A percentile compares a stretch with the other conserved stretches of the same genome.
Evolutionary conservation across 2,329 filamentous ascomycete genomes (phyloP).

Genomic region (Elsinoe ampelina): DNA sequence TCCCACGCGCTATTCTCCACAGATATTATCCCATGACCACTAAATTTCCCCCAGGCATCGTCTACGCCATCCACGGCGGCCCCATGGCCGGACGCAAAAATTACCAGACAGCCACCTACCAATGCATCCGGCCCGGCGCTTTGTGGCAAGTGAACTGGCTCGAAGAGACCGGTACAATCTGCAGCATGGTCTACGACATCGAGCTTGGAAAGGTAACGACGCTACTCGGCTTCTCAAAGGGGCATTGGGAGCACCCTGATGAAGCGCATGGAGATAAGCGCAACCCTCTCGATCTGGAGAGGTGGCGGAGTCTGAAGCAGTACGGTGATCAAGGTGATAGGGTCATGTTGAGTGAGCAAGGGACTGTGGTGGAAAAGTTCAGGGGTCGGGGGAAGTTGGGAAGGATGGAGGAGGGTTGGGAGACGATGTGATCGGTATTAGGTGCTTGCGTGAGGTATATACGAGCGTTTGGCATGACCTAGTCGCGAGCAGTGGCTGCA

Average conservation of each 20-base stretch:
- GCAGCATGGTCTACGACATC: slow-evolving; percentile 49
- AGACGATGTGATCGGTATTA: slow-evolving; percentile 19
- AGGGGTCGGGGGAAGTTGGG: slow-evolving; percentile 41
- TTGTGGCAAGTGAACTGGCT: slow-evolving; percentile 54
- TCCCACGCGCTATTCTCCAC: slow-evolving; percentile 10
- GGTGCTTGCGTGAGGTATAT: background rate
- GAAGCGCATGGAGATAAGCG: slow-evolving; percentile 50
- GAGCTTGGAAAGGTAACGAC: slow-evolving; percentile 41
- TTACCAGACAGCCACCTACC: slow-evolving; percentile 46
- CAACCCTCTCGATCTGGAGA: slow-evolving; percentile 40
- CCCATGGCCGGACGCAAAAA: slow-evolving; percentile 49
- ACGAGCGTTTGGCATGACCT: background rate
- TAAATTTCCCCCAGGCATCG: slow-evolving; percentile 29
- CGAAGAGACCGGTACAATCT: slow-evolving; percentile 51
- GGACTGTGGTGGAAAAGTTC: slow-evolving; percentile 42
- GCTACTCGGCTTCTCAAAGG: slow-evolving; percentile 44
- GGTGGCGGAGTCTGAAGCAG: slow-evolving; percentile 43
- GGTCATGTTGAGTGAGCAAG: slow-evolving; percentile 46
- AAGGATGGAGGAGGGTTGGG: slow-evolving; percentile 35
- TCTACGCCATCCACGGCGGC: slow-evolving; percentile 52
- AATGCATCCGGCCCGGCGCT: slow-evolving; percentile 49
- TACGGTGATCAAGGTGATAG: slow-evolving; percentile 44
- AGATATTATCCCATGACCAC: slow-evolving; percentile 16
- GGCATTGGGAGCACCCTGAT: slow-evolving; percentile 44
- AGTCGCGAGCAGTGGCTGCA: too few relatives aligned